phyloP scores from a whole-genome alignment of 495 filamentous ascomycete genomes.

The Penicillium nucicola region DNA sequence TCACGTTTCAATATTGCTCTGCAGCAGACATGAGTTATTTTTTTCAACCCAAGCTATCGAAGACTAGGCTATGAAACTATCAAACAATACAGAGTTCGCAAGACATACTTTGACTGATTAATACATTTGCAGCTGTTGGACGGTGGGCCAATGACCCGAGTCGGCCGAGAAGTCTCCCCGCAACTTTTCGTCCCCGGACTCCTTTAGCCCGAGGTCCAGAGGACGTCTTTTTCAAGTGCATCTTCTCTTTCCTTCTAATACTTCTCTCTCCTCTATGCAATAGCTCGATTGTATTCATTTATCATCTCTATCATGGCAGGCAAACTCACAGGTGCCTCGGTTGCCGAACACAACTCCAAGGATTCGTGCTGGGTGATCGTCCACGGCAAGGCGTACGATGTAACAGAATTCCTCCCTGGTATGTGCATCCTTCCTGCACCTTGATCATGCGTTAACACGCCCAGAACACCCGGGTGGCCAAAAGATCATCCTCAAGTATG shows the following conservation, averaged over 20 bases:
- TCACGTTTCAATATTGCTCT: neutral
- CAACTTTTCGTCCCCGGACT: constrained; percentile 25
- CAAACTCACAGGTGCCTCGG: constrained; percentile 67
- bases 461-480: constrained; percentile 81
- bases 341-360: constrained; percentile 79
- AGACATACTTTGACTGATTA: too few species aligned
- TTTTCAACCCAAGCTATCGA: too few species aligned
- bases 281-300: neutral
- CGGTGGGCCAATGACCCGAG: neutral
- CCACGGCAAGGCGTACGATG: constrained; percentile 89
- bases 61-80: too few species aligned
- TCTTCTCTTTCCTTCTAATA: constrained; percentile 1
- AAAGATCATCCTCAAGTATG: constrained; percentile 79
- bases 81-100: too few species aligned
- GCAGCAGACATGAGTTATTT: too few species aligned
- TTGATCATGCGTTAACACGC: neutral
- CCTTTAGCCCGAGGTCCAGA: constrained; percentile 29
- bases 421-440: neutral
- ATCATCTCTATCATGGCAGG: constrained; percentile 30
- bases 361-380: constrained; percentile 83
- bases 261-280: neutral
- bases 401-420: constrained; percentile 81
- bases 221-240: constrained; percentile 7
- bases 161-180: constrained; percentile 29
- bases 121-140: too few species aligned